A percentile compares a stretch with the other conserved stretches of the same genome.
These are phyloP conservation scores for Przewalskia tangutica DNA, from an alignment of 257 asterid genomes.

Conservation along the genomic window DNA sequence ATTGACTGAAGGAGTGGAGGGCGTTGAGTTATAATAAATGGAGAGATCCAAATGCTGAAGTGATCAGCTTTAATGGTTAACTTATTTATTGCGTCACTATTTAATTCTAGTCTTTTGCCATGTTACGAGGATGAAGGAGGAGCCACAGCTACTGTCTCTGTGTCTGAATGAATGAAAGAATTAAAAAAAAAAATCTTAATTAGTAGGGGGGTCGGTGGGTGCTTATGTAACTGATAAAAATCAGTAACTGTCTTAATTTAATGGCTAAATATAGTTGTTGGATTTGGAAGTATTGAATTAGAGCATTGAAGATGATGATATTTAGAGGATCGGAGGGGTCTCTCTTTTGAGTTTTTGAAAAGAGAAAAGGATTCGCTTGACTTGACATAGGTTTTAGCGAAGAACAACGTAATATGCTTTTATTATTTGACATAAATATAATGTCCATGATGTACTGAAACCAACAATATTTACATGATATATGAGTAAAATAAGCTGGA, in stretches of 20 bases:
- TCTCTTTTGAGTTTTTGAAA: background rate
- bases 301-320: constrained; percentile 1
- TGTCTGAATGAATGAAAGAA: background rate
- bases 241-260: background rate
- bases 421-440: background rate
- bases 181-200: no score
- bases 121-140: background rate
- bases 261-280: constrained; percentile 1
- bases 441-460: no score
- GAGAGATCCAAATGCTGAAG: background rate
- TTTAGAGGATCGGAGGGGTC: constrained; percentile 3
- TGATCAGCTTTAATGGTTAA: background rate
- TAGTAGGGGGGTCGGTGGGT: background rate
- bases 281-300: background rate
- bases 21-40: background rate
- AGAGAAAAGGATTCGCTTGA: background rate
- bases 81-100: background rate
- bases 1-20: background rate
- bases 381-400: background rate
- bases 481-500: no score
- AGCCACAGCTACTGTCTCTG: background rate
- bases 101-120: background rate
- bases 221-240: background rate
- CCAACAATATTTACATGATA: no score
- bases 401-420: background rate